phyloP scores from a whole-genome alignment of 2,329 filamentous ascomycete genomes.

The Claviceps sp. region DNA sequence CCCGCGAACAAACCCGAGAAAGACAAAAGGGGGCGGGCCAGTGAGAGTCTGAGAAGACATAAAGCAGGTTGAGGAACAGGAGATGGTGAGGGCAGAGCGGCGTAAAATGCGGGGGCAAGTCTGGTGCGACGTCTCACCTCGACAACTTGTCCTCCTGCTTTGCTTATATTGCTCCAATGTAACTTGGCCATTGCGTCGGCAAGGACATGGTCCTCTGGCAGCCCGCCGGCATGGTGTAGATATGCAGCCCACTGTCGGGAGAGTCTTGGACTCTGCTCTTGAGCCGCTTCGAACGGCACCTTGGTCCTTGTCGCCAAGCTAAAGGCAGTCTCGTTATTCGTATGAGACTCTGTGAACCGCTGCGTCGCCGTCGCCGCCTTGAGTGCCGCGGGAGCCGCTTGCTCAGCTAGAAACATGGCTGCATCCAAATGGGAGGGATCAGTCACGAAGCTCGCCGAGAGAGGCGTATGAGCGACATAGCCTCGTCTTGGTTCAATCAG shows the following conservation, averaged over 20 bases:
- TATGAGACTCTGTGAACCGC: neutral
- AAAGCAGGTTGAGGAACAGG: neutral
- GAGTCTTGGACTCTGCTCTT: neutral
- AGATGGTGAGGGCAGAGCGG: neutral
- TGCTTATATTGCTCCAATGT: neutral
- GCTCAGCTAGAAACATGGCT: slow-evolving; percentile 4
- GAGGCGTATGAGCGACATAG: slow-evolving; percentile 4
- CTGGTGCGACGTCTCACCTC: neutral
- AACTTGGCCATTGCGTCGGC: neutral
- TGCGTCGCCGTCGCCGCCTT: neutral
- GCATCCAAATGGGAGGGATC: slow-evolving; percentile 3
- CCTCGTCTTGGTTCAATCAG: slow-evolving; percentile 1
- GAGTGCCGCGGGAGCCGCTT: slow-evolving; percentile 1
- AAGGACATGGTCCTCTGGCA: neutral
- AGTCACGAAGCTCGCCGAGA: slow-evolving; percentile 4
- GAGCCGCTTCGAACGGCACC: neutral
- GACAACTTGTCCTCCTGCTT: neutral
- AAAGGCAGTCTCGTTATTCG: neutral
- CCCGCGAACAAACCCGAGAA: neutral
- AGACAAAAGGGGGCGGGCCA: neutral
- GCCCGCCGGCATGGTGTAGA: neutral
- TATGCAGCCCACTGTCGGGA: slow-evolving; percentile 4
- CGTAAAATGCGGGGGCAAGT: neutral
- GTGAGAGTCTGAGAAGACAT: too few relatives aligned
- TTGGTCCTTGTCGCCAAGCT: neutral